Evolutionary conservation across 1,284 basidiomycete species (phyloP).

Genomic region (Irpex lacteus): DNA sequence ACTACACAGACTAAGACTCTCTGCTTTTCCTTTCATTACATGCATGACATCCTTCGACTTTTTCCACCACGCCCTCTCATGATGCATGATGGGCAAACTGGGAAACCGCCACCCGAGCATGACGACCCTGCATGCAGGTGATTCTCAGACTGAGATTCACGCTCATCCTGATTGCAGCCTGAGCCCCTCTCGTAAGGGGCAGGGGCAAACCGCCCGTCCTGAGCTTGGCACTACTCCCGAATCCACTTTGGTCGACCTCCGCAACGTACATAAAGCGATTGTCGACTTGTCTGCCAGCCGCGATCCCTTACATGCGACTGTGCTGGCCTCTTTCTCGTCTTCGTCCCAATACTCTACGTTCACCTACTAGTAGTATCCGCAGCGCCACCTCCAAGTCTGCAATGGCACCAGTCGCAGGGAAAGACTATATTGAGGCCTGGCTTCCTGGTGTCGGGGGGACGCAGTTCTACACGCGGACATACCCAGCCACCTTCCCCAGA

Average conservation of each 20-base stretch:
- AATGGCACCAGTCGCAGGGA: neutral
- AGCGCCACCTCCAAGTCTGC: neutral
- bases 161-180: too few species aligned
- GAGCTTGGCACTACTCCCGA: too few species aligned
- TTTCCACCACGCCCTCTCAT: too few species aligned
- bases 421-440: slow-evolving; percentile 29
- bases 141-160: too few species aligned
- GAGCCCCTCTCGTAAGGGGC: too few species aligned
- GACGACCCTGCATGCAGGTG: too few species aligned
- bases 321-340: neutral
- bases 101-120: too few species aligned
- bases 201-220: too few species aligned
- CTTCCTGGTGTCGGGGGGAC: slow-evolving; percentile 36
- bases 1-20: too few species aligned
- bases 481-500: slow-evolving; percentile 42
- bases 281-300: neutral
- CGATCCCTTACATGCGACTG: neutral
- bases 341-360: neutral
- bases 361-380: neutral
- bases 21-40: too few species aligned
- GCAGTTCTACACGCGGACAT: slow-evolving; percentile 43
- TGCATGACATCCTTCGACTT: too few species aligned
- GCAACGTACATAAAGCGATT: neutral
- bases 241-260: neutral
- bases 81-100: too few species aligned